Evolutionary conservation across 2,329 filamentous ascomycete species (phyloP).

Genomic region (Pseudogymnoascus sp.): DNA sequence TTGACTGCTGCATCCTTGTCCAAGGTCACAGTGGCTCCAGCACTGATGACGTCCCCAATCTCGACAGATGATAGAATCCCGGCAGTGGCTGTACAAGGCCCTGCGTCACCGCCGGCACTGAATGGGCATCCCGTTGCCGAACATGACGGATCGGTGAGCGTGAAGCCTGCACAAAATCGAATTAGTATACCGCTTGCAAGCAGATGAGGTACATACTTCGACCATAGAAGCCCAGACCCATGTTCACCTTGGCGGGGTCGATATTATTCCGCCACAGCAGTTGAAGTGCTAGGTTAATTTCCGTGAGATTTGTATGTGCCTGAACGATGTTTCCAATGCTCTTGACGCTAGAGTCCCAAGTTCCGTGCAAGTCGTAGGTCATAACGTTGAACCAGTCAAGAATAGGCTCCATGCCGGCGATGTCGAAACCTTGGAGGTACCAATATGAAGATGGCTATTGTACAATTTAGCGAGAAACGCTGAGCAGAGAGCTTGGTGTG

Average conservation of each 20-base stretch:
- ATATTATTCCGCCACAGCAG: conserved; percentile 41
- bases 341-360: conserved; percentile 32
- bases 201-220: conserved; percentile 15
- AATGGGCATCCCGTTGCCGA: conserved; percentile 21
- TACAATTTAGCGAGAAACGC: conserved; percentile 2
- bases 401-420: conserved; percentile 4
- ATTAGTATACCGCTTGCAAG: neutral
- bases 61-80: conserved; percentile 33
- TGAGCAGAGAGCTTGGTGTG: neutral
- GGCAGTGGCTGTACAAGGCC: conserved; percentile 21
- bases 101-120: conserved; percentile 19
- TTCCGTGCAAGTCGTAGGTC: conserved; percentile 40
- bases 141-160: conserved; percentile 17
- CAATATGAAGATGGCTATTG: conserved; percentile 12
- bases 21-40: conserved; percentile 16
- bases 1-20: conserved; percentile 29
- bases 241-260: conserved; percentile 33
- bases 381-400: conserved; percentile 41
- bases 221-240: conserved; percentile 43
- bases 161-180: conserved; percentile 12
- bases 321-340: conserved; percentile 30
- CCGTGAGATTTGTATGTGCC: conserved; percentile 40
- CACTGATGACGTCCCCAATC: conserved; percentile 27
- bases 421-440: conserved; percentile 11
- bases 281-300: conserved; percentile 36